These are phyloP conservation scores for Pleoardoris graminearum DNA, from an alignment of 2,329 filamentous ascomycete genomes.

Conservation along the genomic window DNA sequence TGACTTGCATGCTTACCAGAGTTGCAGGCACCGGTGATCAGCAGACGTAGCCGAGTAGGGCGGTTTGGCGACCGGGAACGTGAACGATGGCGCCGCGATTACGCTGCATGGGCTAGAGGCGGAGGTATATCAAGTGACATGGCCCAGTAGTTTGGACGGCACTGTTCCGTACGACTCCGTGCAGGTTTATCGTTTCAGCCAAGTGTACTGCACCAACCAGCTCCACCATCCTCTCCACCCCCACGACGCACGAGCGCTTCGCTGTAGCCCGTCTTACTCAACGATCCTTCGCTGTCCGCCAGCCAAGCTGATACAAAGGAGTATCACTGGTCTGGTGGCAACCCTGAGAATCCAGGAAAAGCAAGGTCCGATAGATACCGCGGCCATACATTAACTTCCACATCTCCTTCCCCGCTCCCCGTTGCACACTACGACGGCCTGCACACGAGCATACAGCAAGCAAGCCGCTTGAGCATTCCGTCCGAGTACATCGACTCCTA, in stretches of 20 bases:
- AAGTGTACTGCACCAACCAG: constrained; percentile 19
- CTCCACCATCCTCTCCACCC: constrained; percentile 23
- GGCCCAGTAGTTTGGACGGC: constrained; percentile 17
- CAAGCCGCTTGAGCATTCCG: constrained; percentile 25
- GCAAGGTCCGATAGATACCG: constrained; percentile 21
- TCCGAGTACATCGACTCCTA: constrained; percentile 17
- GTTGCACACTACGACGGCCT: constrained; percentile 25
- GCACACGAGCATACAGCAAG: constrained; percentile 19
- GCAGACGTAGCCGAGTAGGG: too few relatives aligned
- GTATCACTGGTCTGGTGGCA: constrained; percentile 42
- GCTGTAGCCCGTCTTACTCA: constrained; percentile 30
- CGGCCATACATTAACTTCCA: constrained; percentile 29
- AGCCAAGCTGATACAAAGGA: constrained; percentile 39
- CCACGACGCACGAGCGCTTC: constrained; percentile 34
- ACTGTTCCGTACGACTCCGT: constrained; percentile 21
- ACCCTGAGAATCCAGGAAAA: constrained; percentile 24
- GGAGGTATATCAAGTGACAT: constrained; percentile 40
- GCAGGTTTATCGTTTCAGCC: constrained; percentile 20
- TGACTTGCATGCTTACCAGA: too few relatives aligned
- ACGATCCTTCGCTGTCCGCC: constrained; percentile 26
- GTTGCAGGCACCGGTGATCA: too few relatives aligned
- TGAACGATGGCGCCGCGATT: constrained; percentile 14
- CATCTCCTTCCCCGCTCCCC: constrained; percentile 23
- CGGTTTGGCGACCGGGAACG: too few relatives aligned
- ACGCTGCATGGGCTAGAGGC: constrained; percentile 29